These are phyloP conservation scores for Cadophora sp. DNA, from an alignment of 2,329 filamentous ascomycete species.

Conservation along the genomic window DNA sequence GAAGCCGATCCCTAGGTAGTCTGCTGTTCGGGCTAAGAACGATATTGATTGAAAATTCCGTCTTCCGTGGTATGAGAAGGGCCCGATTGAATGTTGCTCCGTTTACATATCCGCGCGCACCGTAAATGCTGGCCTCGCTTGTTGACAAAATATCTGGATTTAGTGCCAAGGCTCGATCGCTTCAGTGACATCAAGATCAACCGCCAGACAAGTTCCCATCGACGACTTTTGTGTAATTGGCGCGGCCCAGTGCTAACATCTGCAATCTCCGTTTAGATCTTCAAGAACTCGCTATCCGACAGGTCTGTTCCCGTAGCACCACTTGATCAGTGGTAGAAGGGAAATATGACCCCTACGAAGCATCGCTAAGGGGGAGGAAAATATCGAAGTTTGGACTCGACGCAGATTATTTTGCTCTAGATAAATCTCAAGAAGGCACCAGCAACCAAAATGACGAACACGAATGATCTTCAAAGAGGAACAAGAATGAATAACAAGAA, in stretches of 20 bases:
- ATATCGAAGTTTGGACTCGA: background rate
- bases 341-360: slow-evolving; percentile 2
- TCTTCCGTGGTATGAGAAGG: background rate
- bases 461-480: background rate
- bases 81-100: slow-evolving; percentile 1
- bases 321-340: background rate
- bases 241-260: background rate
- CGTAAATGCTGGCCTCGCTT: background rate
- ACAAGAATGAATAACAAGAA: background rate
- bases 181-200: background rate
- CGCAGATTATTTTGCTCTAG: background rate
- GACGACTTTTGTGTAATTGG: background rate
- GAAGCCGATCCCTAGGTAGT: background rate
- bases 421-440: background rate
- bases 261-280: background rate
- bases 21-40: background rate
- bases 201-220: background rate
- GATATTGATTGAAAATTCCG: background rate
- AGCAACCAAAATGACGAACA: background rate
- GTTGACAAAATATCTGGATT: background rate
- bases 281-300: background rate
- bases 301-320: background rate
- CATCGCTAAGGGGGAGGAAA: background rate
- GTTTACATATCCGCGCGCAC: background rate
- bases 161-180: background rate